phyloP scores from a whole-genome alignment of 2,329 filamentous ascomycete species.

The Teratosphaeria destructans region DNA sequence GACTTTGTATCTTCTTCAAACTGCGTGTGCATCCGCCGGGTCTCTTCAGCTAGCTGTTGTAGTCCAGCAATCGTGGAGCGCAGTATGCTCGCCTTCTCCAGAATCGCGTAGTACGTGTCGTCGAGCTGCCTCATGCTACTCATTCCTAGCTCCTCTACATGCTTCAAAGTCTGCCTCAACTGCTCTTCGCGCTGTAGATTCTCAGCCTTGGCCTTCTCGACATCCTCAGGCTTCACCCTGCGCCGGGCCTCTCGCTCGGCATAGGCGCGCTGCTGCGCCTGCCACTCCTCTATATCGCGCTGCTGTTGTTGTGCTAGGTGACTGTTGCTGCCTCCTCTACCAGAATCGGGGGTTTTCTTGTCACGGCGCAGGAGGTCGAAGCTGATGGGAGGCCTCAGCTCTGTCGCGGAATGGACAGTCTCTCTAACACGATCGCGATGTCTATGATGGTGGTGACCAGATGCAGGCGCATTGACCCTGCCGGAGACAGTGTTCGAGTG shows the following conservation, averaged over 20 bases:
- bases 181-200: constrained; percentile 31
- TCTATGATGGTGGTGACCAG: constrained; percentile 1
- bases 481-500: constrained; percentile 7
- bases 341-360: constrained; percentile 17
- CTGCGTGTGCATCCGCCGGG: constrained; percentile 30
- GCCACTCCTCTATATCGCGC: constrained; percentile 7
- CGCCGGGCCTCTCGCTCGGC: constrained; percentile 7
- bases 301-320: constrained; percentile 4
- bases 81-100: constrained; percentile 56
- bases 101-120: constrained; percentile 61
- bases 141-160: constrained; percentile 46
- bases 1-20: constrained; percentile 52
- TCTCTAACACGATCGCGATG: constrained; percentile 24
- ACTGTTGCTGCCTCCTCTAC: constrained; percentile 12
- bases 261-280: constrained; percentile 10
- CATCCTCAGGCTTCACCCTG: constrained; percentile 29
- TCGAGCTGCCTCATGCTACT: constrained; percentile 57
- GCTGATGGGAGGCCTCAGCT: constrained; percentile 34
- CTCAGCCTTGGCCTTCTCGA: constrained; percentile 28
- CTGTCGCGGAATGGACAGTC: constrained; percentile 34
- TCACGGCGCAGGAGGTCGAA: constrained; percentile 33
- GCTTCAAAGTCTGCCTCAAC: constrained; percentile 30
- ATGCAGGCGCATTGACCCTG: neutral
- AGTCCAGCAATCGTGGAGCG: constrained; percentile 55
- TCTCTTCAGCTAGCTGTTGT: constrained; percentile 55